A percentile compares a stretch with the other conserved stretches of the same genome.
Conservation (phyloP, 495 filamentous ascomycete genomes). For the Aspergillus mulundensis region DNA sequence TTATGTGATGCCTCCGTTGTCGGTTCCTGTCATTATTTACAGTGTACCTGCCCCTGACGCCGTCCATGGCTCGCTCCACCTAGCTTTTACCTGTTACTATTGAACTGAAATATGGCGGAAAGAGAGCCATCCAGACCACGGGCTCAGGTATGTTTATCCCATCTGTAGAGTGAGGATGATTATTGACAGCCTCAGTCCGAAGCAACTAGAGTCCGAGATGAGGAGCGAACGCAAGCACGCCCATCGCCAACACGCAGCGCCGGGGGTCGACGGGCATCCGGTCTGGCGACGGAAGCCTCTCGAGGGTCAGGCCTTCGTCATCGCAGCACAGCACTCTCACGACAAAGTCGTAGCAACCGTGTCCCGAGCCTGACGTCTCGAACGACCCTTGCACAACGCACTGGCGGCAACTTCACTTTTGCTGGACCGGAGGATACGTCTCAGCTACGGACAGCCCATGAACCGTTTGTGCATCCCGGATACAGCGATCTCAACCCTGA, state of each 20-base stretch:
- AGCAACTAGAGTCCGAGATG: neutral
- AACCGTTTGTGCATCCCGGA: conserved; percentile 41
- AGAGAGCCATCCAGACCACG: neutral
- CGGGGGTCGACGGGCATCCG: neutral
- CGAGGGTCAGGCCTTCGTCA: neutral
- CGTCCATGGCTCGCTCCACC: neutral
- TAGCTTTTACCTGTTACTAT: neutral
- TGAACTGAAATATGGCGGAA: neutral
- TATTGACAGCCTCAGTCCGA: conserved; percentile 6
- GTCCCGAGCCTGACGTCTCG: conserved; percentile 27
- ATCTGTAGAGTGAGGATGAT: too few species aligned
- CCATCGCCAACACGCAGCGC: neutral
- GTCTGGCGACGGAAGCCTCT: neutral
- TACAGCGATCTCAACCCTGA: conserved; percentile 45
- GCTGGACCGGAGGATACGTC: conserved; percentile 36
- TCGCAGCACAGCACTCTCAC: neutral
- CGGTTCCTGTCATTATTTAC: neutral
- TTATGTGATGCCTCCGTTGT: neutral
- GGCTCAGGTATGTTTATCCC: neutral
- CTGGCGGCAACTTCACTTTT: conserved; percentile 34
- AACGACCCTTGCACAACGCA: conserved; percentile 29
- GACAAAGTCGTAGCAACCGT: neutral
- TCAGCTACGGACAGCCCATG: conserved; percentile 31
- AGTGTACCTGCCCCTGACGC: neutral
- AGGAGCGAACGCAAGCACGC: neutral